Evolutionary conservation across 495 filamentous ascomycete species (phyloP).

Genomic region (Aspergillus campestris): DNA sequence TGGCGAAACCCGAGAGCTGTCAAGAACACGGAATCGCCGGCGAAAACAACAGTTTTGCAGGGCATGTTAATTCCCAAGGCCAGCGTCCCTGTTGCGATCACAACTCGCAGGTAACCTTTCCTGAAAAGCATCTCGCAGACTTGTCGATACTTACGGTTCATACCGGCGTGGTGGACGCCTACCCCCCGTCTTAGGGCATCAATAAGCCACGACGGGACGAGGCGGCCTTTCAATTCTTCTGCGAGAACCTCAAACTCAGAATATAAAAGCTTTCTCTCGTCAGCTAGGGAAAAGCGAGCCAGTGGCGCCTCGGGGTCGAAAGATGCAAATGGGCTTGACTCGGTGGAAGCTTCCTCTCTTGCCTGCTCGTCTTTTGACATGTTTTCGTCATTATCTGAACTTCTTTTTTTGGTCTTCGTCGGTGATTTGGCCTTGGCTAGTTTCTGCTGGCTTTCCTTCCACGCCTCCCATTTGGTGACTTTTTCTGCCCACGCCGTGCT

Average conservation of each 20-base stretch:
- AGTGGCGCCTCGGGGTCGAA: slow-evolving; percentile 60
- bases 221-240: slow-evolving; percentile 32
- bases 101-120: slow-evolving; percentile 61
- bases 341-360: slow-evolving; percentile 44
- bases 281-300: slow-evolving; percentile 56
- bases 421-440: slow-evolving; percentile 9
- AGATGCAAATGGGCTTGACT: slow-evolving; percentile 44
- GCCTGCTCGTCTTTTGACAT: slow-evolving; percentile 44
- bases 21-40: slow-evolving; percentile 60
- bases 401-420: slow-evolving; percentile 32
- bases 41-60: slow-evolving; percentile 72
- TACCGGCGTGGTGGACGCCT: slow-evolving; percentile 68
- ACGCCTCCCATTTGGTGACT: slow-evolving; percentile 43
- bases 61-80: slow-evolving; percentile 80
- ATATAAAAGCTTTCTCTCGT: slow-evolving; percentile 41
- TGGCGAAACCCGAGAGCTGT: slow-evolving; percentile 71
- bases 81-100: slow-evolving; percentile 69
- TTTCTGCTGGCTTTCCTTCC: slow-evolving; percentile 32
- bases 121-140: slow-evolving; percentile 52
- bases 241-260: slow-evolving; percentile 46
- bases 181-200: slow-evolving; percentile 54
- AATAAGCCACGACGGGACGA: slow-evolving; percentile 40
- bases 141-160: slow-evolving; percentile 70
- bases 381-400: slow-evolving; percentile 29
- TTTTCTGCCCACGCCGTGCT: slow-evolving; percentile 51